Base-by-base conservation (phyloP, 2,329 filamentous ascomycete species). In the Grosmannia huntii region DNA sequence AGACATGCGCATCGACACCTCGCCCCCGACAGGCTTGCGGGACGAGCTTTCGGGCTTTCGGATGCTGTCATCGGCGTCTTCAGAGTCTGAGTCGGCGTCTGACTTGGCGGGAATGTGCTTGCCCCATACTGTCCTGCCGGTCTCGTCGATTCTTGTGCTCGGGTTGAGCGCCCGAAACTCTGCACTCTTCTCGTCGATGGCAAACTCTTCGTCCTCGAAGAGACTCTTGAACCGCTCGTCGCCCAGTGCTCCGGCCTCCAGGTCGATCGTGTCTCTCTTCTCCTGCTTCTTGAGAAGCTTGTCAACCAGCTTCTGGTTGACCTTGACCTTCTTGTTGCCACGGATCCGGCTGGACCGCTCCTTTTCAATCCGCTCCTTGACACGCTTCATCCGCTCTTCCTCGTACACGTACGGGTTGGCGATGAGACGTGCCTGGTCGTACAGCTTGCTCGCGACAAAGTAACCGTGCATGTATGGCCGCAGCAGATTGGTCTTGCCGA, bases 401-500 rank as follows among this genome's bases (percentile, higher is more conserved):
- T 96, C 90, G 80, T 88, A 95, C 56, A 95, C 81, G 68, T 95
- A 95, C 0, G 94, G 94, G 72, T 97, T 96, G 55, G 88, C 87
- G 66, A 97, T 96, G 60, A 99, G 76, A 58, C 89, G 80, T 21
- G 94, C 94, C 70, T 99, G 91, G 68, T 99, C 95, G 70, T 99
- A 97, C 28, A 99, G 74, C 67, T 91, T 90, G 66, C 95, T 92
- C 41, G 89, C 89, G 54, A 99, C 91, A 73, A 99, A 99, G 78
- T 94, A 97, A 65, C 94, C 95, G 70, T 99, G 94, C 95, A 99
- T 99, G 69, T 99, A 99, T 50, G 94, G 94, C 51, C 92, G 82
- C 48, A 99, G 76, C 23, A 97, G 75, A 67, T 89, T 94, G 31
- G 90, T 95, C 65, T 90, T 91, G 63, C 92, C 92, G 59, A 99